Base-by-base conservation (phyloP, 106 monocot species). In the Agapanthus africanus region DNA sequence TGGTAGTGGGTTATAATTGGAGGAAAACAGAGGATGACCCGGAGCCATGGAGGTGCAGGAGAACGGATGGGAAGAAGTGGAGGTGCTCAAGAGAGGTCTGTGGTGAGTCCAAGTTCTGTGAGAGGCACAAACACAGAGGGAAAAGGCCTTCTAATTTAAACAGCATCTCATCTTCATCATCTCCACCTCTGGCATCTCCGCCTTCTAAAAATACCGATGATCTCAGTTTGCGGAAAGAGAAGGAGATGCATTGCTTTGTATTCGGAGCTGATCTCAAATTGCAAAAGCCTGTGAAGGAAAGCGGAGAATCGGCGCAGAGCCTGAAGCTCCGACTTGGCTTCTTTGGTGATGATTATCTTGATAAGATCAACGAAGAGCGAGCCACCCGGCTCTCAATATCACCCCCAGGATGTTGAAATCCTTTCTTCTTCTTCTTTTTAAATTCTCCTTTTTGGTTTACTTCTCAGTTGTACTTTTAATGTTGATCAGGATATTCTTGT, bases 121-220 rank as follows among this genome's bases (percentile, higher is more conserved):
- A 91, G 79, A 77, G 85, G 63, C 94, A 95, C 77, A 91, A 85
- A 85, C 94, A 95, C 72, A 82, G 91, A 64, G 94, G 94, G 28
- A 89, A 88, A 76, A 91, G 82, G 75, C 82, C 91, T 87, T 85
- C 85, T 83, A 95, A 84, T 82, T 91, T 88, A 91, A 88, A 77
- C 79, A 41, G 77, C 76, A 47, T n/a, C n/a, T n/a, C n/a, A n/a
- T n/a, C n/a, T n/a, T n/a, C n/a, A n/a, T n/a, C n/a, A n/a, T n/a
- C n/a, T n/a, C n/a, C n/a, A n/a, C n/a, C n/a, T n/a, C n/a, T n/a
- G n/a, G n/a, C n/a, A n/a, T n/a, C n/a, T n/a, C n/a, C n/a, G n/a
- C n/a, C n/a, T n/a, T n/a, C n/a, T n/a, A n/a, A n/a, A n/a, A n/a
- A n/a, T n/a, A n/a, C n/a, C n/a, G n/a, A n/a, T n/a, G n/a, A n/a